Evolutionary conservation across 1,284 basidiomycete species (phyloP).

Genomic region (Pyrrhoderma lamaoense): DNA sequence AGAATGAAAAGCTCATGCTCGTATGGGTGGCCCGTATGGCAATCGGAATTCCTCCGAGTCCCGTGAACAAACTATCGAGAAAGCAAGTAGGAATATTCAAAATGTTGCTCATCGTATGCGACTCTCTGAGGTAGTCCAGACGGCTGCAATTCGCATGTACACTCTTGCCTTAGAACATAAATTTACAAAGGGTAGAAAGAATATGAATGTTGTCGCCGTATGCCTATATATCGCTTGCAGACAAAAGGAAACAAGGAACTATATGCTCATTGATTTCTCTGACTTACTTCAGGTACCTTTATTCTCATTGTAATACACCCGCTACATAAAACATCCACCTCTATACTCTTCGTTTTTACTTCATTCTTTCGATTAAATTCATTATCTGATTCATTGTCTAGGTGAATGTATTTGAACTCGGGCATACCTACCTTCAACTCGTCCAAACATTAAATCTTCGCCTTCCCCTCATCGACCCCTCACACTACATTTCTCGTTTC

Average conservation of each 20-base stretch:
- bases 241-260: conserved; percentile 81
- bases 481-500: conserved; percentile 95
- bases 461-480: conserved; percentile 89
- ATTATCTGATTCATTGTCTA: conserved; percentile 31
- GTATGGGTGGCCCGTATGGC: conserved; percentile 73
- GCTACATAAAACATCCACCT: too few species aligned
- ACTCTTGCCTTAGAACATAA: conserved; percentile 91
- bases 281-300: conserved; percentile 86
- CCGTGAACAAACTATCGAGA: conserved; percentile 78
- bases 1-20: conserved; percentile 73
- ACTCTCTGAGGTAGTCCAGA: conserved; percentile 72
- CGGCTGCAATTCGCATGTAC: conserved; percentile 84
- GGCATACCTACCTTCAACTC: conserved; percentile 92
- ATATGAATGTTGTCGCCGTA: conserved; percentile 89
- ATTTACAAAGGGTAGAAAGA: conserved; percentile 89
- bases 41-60: conserved; percentile 71
- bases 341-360: too few species aligned
- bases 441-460: conserved; percentile 85
- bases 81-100: conserved; percentile 68
- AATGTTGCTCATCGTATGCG: conserved; percentile 73
- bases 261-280: conserved; percentile 99
- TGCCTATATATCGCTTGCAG: conserved; percentile 95
- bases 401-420: conserved; percentile 98
- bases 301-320: too few species aligned
- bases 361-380: too few species aligned